Conservation (phyloP, 2,329 filamentous ascomycete genomes). For the Calonectria fujianensis region DNA sequence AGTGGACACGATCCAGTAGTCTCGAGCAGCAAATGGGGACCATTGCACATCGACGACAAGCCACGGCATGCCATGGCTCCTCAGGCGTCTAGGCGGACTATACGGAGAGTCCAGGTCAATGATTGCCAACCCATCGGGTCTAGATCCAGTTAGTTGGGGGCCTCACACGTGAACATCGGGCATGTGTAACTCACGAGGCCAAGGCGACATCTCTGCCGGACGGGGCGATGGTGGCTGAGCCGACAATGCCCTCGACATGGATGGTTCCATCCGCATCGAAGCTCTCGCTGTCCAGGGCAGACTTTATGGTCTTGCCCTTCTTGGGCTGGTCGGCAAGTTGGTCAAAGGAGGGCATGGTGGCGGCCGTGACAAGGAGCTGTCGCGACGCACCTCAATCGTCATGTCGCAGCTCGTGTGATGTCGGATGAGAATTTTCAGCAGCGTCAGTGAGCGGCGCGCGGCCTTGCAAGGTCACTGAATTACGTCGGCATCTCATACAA, state of each 20-base stretch:
- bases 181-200: constrained; percentile 76
- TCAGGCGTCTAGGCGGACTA: constrained; percentile 87
- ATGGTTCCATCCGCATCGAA: constrained; percentile 91
- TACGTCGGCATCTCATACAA: constrained; percentile 21
- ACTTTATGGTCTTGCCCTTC: constrained; percentile 77
- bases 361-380: constrained; percentile 46
- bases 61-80: constrained; percentile 91
- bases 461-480: constrained; percentile 39
- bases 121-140: constrained; percentile 89
- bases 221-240: constrained; percentile 94
- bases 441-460: constrained; percentile 38
- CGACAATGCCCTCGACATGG: constrained; percentile 86
- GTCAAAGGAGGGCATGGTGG: constrained; percentile 70
- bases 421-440: constrained; percentile 32
- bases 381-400: constrained; percentile 53
- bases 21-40: constrained; percentile 92
- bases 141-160: constrained; percentile 56
- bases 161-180: constrained; percentile 39
- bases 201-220: constrained; percentile 93
- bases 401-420: constrained; percentile 47
- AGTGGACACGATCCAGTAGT: constrained; percentile 95
- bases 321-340: constrained; percentile 67
- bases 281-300: constrained; percentile 88
- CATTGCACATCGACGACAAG: constrained; percentile 97
- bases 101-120: constrained; percentile 94